phyloP scores from a whole-genome alignment of 2,329 filamentous ascomycete species.

The Cercospora beticola region DNA sequence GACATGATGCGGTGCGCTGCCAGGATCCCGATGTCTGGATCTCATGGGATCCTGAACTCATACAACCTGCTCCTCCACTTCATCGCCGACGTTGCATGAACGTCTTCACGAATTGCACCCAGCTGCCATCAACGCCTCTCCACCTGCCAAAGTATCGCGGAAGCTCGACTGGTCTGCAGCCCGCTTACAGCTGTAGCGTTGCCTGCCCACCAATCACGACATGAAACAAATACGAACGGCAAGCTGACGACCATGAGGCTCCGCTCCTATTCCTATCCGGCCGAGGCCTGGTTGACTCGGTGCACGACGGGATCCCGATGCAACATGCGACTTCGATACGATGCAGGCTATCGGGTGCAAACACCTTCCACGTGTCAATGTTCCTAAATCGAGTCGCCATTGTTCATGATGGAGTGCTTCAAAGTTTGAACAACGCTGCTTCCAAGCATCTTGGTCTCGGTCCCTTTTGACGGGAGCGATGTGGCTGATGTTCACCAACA shows the following conservation, averaged over 20 bases:
- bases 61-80: neutral
- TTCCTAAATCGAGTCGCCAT: neutral
- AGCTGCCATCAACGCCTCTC: neutral
- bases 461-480: neutral
- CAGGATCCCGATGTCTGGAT: neutral
- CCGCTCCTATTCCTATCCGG: constrained; percentile 2
- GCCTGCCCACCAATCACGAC: constrained; percentile 1
- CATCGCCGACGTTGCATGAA: neutral
- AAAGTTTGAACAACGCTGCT: neutral
- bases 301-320: neutral
- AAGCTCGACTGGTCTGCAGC: neutral
- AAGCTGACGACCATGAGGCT: constrained; percentile 5
- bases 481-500: neutral
- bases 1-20: neutral
- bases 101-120: neutral
- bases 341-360: neutral
- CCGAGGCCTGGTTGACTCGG: constrained; percentile 1
- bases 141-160: neutral
- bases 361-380: neutral
- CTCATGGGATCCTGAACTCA: neutral
- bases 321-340: constrained; percentile 5
- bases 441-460: neutral
- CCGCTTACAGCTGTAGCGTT: neutral
- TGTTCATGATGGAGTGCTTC: neutral
- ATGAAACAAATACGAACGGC: constrained; percentile 4